Conservation (phyloP, 768 basidiomycete species). For the Calocera cornea region DNA sequence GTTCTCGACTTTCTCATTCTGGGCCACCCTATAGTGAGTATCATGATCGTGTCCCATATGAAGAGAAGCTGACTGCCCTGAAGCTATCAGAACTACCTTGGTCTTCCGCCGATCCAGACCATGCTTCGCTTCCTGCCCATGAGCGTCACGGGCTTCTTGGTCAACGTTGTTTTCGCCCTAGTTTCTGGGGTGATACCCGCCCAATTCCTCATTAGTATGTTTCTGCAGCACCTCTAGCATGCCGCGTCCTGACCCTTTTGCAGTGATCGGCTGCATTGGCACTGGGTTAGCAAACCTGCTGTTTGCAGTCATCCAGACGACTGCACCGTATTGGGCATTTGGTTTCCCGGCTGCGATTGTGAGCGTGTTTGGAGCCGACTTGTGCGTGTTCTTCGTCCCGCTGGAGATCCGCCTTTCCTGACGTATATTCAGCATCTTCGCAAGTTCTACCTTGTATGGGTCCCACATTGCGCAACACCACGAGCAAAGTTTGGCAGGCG, state of each 20-base stretch:
- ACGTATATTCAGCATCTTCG: background rate
- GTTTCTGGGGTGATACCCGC: conserved; percentile 43
- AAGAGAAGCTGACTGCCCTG: background rate
- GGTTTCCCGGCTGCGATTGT: conserved; percentile 55
- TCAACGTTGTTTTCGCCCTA: conserved; percentile 52
- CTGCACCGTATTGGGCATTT: conserved; percentile 55
- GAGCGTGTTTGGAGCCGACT: conserved; percentile 63
- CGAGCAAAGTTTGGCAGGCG: conserved; percentile 66
- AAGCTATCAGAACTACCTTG: conserved; percentile 55
- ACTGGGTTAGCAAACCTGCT: conserved; percentile 47
- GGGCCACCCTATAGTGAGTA: conserved; percentile 23
- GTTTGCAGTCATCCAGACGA: conserved; percentile 51
- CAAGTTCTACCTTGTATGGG: conserved; percentile 51
- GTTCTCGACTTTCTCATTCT: conserved; percentile 34
- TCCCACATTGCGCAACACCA: conserved; percentile 50
- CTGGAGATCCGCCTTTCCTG: background rate
- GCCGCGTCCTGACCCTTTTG: conserved; percentile 12
- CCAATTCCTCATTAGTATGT: conserved; percentile 43
- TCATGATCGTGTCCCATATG: background rate
- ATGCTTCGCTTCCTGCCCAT: conserved; percentile 60
- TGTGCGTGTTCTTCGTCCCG: conserved; percentile 20
- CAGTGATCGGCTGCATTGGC: conserved; percentile 41
- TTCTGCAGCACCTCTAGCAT: background rate
- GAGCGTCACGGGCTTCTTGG: conserved; percentile 48
- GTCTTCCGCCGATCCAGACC: conserved; percentile 41